Percentiles rank a stretch among this genome's conserved stretches.
Evolutionary conservation across 1,139 yeast species (phyloP).

Genomic region (Candida freyschussii): DNA sequence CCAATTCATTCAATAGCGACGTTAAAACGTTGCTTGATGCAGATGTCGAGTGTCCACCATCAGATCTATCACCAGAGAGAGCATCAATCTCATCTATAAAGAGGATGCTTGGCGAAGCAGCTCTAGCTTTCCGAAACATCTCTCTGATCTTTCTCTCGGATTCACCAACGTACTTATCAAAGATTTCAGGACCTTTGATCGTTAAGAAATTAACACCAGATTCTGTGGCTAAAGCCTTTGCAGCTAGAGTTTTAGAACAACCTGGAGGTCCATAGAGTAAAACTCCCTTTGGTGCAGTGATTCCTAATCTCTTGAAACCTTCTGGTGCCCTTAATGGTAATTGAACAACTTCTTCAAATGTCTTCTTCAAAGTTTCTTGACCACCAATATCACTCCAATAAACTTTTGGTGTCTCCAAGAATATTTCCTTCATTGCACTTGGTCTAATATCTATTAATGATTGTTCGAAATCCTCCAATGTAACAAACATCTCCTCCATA

Average conservation of each 20-base stretch:
- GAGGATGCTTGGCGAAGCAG: slow-evolving; percentile 88
- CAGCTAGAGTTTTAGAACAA: slow-evolving; percentile 89
- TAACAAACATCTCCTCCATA: slow-evolving; percentile 35
- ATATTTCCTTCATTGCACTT: slow-evolving; percentile 94
- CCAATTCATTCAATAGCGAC: slow-evolving; percentile 86
- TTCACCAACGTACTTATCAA: slow-evolving; percentile 93
- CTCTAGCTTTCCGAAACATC: slow-evolving; percentile 84
- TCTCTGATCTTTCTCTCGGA: slow-evolving; percentile 87
- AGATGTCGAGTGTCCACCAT: slow-evolving; percentile 53
- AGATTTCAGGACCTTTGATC: slow-evolving; percentile 92
- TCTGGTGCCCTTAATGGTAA: slow-evolving; percentile 83
- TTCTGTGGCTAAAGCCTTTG: slow-evolving; percentile 93
- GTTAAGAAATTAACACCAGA: slow-evolving; percentile 90
- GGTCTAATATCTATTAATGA: slow-evolving; percentile 83
- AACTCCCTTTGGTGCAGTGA: slow-evolving; percentile 88
- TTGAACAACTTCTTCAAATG: slow-evolving; percentile 84
- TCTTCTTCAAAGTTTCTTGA: slow-evolving; percentile 73
- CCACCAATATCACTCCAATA: slow-evolving; percentile 97
- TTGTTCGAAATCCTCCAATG: slow-evolving; percentile 49
- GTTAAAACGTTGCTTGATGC: slow-evolving; percentile 87
- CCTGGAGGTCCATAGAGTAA: slow-evolving; percentile 95
- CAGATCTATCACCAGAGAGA: slow-evolving; percentile 67
- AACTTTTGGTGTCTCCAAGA: slow-evolving; percentile 90
- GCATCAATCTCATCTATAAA: slow-evolving; percentile 97
- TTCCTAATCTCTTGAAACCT: slow-evolving; percentile 71